Evolutionary conservation across 495 filamentous ascomycete genomes (phyloP).

Genomic region (Cudoniella acicularis): DNA sequence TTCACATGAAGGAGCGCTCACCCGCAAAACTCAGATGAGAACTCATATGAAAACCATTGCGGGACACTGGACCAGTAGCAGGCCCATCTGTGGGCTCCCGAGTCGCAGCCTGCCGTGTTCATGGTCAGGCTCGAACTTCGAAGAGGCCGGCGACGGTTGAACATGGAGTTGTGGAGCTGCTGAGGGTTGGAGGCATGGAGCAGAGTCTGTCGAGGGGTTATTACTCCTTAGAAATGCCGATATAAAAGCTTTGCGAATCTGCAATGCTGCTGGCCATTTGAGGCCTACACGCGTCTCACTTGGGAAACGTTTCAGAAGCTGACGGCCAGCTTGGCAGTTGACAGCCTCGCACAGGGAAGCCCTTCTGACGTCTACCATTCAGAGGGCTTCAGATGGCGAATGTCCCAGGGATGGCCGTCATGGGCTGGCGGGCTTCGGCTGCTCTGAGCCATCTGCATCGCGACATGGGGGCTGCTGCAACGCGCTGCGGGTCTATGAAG

Average conservation of each 20-base stretch:
- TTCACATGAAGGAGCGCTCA: too few relatives aligned
- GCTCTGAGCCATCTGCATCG: too few relatives aligned
- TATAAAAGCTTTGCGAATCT: too few relatives aligned
- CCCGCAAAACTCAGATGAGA: neutral
- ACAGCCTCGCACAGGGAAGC: neutral
- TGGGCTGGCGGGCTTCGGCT: too few relatives aligned
- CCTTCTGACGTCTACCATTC: neutral
- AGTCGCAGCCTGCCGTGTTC: neutral
- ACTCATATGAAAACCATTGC: neutral
- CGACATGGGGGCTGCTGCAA: neutral
- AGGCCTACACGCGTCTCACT: conserved; percentile 13
- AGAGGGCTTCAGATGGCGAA: too few relatives aligned
- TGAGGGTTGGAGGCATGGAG: too few relatives aligned
- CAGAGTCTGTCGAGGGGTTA: neutral
- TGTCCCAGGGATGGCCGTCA: too few relatives aligned
- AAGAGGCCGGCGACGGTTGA: too few relatives aligned
- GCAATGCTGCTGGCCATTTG: conserved; percentile 11
- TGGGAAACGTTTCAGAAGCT: conserved; percentile 15
- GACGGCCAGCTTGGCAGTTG: neutral
- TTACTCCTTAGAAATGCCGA: neutral
- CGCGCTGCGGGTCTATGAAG: neutral
- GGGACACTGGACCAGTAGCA: neutral
- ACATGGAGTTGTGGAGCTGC: too few relatives aligned
- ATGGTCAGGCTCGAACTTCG: too few relatives aligned
- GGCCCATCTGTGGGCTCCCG: neutral